These are phyloP conservation scores for Rhodofomes roseus DNA, from an alignment of 1,284 basidiomycete genomes.

Conservation along the genomic window DNA sequence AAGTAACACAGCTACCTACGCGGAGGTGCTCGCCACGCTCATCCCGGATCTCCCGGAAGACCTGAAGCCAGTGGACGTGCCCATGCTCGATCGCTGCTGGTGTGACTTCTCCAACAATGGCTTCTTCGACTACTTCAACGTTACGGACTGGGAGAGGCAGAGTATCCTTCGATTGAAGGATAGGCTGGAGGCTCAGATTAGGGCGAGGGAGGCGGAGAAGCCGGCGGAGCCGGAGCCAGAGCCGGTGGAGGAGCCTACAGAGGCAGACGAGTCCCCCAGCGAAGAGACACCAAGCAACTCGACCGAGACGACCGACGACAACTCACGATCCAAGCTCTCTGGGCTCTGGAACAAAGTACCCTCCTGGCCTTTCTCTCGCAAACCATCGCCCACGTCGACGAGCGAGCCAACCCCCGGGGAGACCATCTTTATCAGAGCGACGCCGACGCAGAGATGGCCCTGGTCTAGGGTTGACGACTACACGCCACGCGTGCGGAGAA, in stretches of 20 bases:
- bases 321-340: neutral
- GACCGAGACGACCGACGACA: neutral
- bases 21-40: conserved; percentile 50
- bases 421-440: neutral
- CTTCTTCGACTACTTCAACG: conserved; percentile 71
- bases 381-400: neutral
- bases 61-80: conserved; percentile 43
- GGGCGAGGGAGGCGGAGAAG: conserved; percentile 27
- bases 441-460: neutral
- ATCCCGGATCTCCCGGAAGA: conserved; percentile 25
- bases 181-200: conserved; percentile 34
- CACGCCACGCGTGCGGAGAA: conserved; percentile 1
- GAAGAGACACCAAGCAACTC: neutral
- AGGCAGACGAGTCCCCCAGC: neutral
- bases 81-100: conserved; percentile 74
- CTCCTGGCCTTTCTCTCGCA: neutral
- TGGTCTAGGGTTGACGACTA: neutral
- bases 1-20: conserved; percentile 64
- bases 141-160: conserved; percentile 64
- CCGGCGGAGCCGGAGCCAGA: conserved; percentile 7
- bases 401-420: neutral
- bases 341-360: neutral
- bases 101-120: conserved; percentile 60
- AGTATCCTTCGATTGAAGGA: conserved; percentile 47
- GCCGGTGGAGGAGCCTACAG: neutral